Evolutionary conservation across 2,329 filamentous ascomycete species (phyloP), one percentile per base, ranked within the genome.

Genomic region (Sporothrix brunneoviolacea): DNA sequence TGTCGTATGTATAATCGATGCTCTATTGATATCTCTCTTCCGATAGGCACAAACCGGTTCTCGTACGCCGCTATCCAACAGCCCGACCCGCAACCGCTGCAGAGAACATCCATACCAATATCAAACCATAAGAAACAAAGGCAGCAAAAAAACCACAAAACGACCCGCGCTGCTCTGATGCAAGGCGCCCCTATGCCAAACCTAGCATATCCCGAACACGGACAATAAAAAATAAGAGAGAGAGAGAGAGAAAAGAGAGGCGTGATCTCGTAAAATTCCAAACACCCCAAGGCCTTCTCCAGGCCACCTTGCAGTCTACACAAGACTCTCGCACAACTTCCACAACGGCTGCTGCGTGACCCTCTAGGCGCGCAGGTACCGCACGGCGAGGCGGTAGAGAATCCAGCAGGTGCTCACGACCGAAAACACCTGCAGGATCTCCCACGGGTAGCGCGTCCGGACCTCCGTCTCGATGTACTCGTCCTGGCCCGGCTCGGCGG

Each of bases 381-480:
- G 36, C 0, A 19, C 22, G 18, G 21, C 28, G 10, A 55, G 27
- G 13, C 48, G 38, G 36, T 48, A 55, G 4, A 54, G n/a, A n/a
- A 57, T 18, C 40, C 39, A 51, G n/a, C 24, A 16, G 7, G 50
- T 57, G 21, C 39, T 33, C 2, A 77, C 58, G 41, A 81, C 71
- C 21, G 68, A 64, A 48, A 76, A 82, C 8, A 82, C 69, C 58
- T 77, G 72, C 30, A 77, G 53, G 53, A 82, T 74, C 58, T 83
- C 80, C 64, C 71, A 77, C 45, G 72, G 71, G 47, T 74, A 64
- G 37, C 71, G 68, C 1, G 78, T 75, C 24, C 74, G 73, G 19
- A 83, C 76, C 58, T 77, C 69, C 2, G 80, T 82, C 64, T 82
- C 79, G 58, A 83, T 69, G 47, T 75, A 77, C n/a, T 43, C 37